phyloP scores from a whole-genome alignment of 31 red algal genomes.

The Bonnemaisonia californica region DNA sequence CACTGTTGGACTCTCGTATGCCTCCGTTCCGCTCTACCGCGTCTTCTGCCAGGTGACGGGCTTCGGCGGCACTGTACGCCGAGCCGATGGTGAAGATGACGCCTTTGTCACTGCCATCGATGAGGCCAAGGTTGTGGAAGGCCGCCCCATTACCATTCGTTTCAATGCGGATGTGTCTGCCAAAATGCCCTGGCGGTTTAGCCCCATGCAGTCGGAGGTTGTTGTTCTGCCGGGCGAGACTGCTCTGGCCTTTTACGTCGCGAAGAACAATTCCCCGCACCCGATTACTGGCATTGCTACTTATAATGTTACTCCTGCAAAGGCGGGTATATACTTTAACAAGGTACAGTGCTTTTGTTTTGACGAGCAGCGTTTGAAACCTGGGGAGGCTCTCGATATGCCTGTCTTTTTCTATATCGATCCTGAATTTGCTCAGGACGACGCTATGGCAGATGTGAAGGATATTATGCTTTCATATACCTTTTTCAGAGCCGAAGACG shows the following conservation, averaged over 20 bases:
- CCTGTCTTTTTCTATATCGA: slow-evolving; percentile 99
- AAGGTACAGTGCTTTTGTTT: slow-evolving; percentile 99
- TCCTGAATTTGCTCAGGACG: slow-evolving; percentile 91
- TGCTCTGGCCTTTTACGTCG: slow-evolving; percentile 95
- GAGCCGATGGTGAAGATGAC: slow-evolving; percentile 56
- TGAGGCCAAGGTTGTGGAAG: slow-evolving; percentile 58
- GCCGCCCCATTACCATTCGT: slow-evolving; percentile 84
- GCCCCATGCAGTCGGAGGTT: slow-evolving; percentile 80
- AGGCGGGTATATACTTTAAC: slow-evolving; percentile 99
- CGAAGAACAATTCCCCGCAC: slow-evolving; percentile 77
- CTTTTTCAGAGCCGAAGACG: slow-evolving; percentile 95
- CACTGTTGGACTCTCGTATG: slow-evolving; percentile 91
- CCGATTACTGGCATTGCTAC: slow-evolving; percentile 93
- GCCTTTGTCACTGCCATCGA: slow-evolving; percentile 60
- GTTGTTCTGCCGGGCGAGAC: slow-evolving; percentile 95
- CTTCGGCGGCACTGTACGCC: slow-evolving; percentile 90
- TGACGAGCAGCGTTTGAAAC: slow-evolving; percentile 95
- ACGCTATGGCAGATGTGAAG: slow-evolving; percentile 91
- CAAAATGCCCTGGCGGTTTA: slow-evolving; percentile 90
- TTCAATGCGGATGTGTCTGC: slow-evolving; percentile 96
- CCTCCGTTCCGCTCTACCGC: slow-evolving; percentile 95
- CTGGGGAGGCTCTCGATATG: slow-evolving; percentile 96
- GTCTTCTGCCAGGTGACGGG: slow-evolving; percentile 99
- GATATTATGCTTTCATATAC: slow-evolving; percentile 97
- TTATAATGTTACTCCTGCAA: slow-evolving; percentile 97